Evolutionary conservation across 1,284 basidiomycete species (phyloP), one percentile per base, ranked within the genome.

Genomic region (Xerocomus amazonicus): DNA sequence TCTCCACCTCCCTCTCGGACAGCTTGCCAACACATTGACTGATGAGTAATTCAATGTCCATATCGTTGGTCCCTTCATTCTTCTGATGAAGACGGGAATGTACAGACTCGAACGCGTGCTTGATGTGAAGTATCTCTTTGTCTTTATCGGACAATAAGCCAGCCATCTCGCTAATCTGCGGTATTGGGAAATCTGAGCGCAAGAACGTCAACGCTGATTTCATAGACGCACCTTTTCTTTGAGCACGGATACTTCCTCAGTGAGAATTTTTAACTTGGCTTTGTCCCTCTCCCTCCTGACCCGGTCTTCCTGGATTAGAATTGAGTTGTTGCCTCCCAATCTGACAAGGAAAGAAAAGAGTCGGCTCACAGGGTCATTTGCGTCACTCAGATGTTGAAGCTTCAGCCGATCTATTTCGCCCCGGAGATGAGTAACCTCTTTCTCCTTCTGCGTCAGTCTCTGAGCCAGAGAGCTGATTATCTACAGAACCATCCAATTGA

Each of bases 71-170:
- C 45, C 56, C 67, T 44, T 78, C 75, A 57, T 78, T 73, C 36
- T 74, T 67, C 3, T 78, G 72, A 9, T 76, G 75, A 63, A 93
- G 87, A 14, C 88, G 79, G 16, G 84, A 85, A 65, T 90, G 90
- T 7, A 95, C 87, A 7, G 88, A 87, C 65, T 92, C 89, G 36
- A 96, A 73, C 12, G 90, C 88, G 13, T 87, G 83, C 61, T 92
- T 92, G 42, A 93, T 75, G 59, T 86, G 90, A 1, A 79, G 61
- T 45, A 87, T 77, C 54, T 92, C 88, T 60, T 90, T 90, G 54
- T 86, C 80, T 60, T 83, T 87, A 48, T 76, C 70, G 10, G 70
- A 68, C 2, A 83, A 43, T 2, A 66, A 59, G 5, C 63, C 65
- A 45, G 87, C 83, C 36, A 81, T 64, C 41, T 86, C 82, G 1